Percentiles rank a stretch among this genome's conserved stretches.
Evolutionary conservation across 257 asterid genomes (phyloP).

Genomic region (Solanum neorickii): DNA sequence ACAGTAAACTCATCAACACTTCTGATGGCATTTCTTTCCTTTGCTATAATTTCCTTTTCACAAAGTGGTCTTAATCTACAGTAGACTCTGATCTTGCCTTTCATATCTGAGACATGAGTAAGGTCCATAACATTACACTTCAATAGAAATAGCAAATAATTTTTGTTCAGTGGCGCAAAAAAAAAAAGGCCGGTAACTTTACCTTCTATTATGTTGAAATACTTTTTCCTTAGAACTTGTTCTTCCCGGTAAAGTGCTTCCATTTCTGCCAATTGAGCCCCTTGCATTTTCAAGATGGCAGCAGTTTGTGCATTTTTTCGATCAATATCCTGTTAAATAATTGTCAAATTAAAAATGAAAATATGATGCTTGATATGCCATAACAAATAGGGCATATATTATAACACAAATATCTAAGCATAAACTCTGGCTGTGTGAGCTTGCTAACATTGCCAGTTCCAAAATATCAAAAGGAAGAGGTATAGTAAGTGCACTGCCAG

Average conservation of each 20-base stretch:
- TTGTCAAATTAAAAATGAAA: background rate
- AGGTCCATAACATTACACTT: background rate
- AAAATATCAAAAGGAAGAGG: background rate
- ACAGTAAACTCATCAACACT: constrained; percentile 81
- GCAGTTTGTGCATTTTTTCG: constrained; percentile 97
- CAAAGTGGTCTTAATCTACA: constrained; percentile 92
- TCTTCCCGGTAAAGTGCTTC: constrained; percentile 91
- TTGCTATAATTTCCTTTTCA: constrained; percentile 54
- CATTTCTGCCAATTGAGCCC: constrained; percentile 88
- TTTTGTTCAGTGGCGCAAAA: background rate
- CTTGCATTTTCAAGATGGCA: constrained; percentile 91
- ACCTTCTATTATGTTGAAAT: constrained; percentile 96
- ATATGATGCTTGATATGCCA: background rate
- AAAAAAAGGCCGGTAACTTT: background rate
- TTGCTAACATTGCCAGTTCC: background rate
- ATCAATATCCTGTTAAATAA: constrained; percentile 61
- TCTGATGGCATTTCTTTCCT: constrained; percentile 48
- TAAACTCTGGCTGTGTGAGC: background rate
- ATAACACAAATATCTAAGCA: background rate
- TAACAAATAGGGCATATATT: background rate
- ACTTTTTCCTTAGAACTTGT: constrained; percentile 77
- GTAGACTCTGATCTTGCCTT: constrained; percentile 91
- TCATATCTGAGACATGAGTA: constrained; percentile 52
- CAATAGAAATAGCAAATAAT: background rate
- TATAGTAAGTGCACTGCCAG: background rate